Evolutionary conservation across 2,329 filamentous ascomycete species (phyloP).

Genomic region (Botryotinia convoluta): DNA sequence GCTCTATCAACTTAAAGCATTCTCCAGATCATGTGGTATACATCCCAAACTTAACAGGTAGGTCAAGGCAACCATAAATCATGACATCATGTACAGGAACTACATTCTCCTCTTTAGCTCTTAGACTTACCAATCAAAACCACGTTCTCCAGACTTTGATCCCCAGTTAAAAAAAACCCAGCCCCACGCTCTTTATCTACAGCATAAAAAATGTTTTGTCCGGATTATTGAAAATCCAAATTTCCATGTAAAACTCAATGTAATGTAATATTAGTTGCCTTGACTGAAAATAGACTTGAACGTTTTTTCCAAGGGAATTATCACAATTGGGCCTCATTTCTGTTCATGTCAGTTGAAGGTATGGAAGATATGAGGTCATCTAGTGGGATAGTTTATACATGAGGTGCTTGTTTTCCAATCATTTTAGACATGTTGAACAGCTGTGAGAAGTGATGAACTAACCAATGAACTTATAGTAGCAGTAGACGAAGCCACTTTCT

Average conservation of each 20-base stretch:
- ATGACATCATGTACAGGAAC: no score
- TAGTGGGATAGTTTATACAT: not conserved
- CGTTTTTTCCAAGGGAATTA: no score
- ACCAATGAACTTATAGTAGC: not conserved
- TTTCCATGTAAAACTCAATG: no score
- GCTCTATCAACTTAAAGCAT: not conserved
- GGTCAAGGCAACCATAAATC: not conserved
- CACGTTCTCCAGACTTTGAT: not conserved
- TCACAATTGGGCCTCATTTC: not conserved
- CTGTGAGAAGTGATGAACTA: not conserved
- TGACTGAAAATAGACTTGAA: no score
- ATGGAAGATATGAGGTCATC: not conserved
- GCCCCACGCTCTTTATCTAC: not conserved
- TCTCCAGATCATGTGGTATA: not conserved
- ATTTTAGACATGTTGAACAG: not conserved
- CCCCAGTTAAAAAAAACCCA: not conserved
- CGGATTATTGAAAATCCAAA: no score
- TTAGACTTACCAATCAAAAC: not conserved
- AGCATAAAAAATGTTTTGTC: not conserved
- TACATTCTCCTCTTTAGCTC: not conserved
- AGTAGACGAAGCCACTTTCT: not conserved
- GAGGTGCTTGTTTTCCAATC: not conserved
- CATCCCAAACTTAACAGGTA: not conserved
- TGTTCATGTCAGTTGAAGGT: not conserved
- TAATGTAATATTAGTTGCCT: no score